Percentiles rank a stretch among this genome's conserved stretches.
Evolutionary conservation across 176 grass and related monocot species (phyloP).

Genomic region (Pontederia crassipes): DNA sequence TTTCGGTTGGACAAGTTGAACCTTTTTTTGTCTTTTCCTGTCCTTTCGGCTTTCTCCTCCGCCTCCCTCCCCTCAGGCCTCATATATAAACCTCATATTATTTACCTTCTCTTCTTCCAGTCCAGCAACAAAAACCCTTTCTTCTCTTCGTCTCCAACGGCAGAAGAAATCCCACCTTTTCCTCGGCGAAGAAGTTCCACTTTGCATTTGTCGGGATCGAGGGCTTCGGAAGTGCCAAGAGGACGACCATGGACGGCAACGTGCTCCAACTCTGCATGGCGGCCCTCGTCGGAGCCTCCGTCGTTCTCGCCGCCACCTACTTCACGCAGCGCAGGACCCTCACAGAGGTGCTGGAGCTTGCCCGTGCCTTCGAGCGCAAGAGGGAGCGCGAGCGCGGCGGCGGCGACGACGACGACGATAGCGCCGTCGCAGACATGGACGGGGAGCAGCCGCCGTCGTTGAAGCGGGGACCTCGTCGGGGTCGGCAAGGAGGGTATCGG

Average conservation of each 20-base stretch:
- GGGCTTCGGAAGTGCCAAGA: neutral
- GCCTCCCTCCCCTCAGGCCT: too few relatives aligned
- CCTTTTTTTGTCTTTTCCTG: too few relatives aligned
- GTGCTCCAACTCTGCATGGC: conserved; percentile 70
- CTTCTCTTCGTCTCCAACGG: too few relatives aligned
- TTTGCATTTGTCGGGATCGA: too few relatives aligned
- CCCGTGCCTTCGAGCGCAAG: conserved; percentile 31
- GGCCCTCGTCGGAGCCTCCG: conserved; percentile 65
- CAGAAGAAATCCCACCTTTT: too few relatives aligned
- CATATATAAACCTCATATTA: too few relatives aligned
- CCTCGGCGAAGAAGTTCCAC: too few relatives aligned
- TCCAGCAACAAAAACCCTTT: too few relatives aligned
- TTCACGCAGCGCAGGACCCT: conserved; percentile 81
- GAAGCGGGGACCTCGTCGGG: neutral
- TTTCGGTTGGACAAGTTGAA: too few relatives aligned
- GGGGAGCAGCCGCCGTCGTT: neutral
- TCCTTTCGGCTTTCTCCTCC: too few relatives aligned
- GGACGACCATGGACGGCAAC: conserved; percentile 55
- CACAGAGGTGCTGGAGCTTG: conserved; percentile 51
- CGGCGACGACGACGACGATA: conserved; percentile 12
- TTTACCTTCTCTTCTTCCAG: too few relatives aligned
- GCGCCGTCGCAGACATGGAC: conserved; percentile 16
- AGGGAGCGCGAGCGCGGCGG: neutral
- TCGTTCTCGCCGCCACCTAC: conserved; percentile 56
- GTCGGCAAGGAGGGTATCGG: neutral